phyloP scores from a whole-genome alignment of 257 asterid species.

The Lavandula angustifolia region DNA sequence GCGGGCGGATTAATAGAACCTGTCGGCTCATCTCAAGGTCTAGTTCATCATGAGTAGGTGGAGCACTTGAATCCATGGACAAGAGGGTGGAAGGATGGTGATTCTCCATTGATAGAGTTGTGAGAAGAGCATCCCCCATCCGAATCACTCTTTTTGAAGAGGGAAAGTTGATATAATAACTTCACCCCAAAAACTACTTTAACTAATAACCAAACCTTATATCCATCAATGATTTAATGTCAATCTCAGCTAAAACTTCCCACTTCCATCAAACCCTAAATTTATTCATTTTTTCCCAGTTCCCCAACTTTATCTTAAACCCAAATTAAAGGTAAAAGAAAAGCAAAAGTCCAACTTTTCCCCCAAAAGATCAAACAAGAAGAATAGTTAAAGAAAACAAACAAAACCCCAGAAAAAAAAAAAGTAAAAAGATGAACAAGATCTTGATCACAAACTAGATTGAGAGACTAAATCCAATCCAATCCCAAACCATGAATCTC shows the following conservation, averaged over 20 bases:
- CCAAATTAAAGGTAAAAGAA: constrained; percentile 18
- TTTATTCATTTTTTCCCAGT: constrained; percentile 28
- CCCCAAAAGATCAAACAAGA: constrained; percentile 21
- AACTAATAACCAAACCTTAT: constrained; percentile 33
- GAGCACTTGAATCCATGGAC: constrained; percentile 93
- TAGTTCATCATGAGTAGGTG: constrained; percentile 73
- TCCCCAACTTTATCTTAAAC: constrained; percentile 34
- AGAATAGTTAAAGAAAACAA: constrained; percentile 2
- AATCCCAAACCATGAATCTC: constrained; percentile 56
- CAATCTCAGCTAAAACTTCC: constrained; percentile 42
- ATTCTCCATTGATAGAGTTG: constrained; percentile 73
- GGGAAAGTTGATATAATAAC: constrained; percentile 25
- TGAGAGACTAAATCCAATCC: constrained; percentile 35
- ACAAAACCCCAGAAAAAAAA: constrained; percentile 7
- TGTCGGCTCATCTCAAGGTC: constrained; percentile 82
- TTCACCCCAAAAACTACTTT: constrained; percentile 41
- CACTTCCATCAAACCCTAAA: constrained; percentile 47
- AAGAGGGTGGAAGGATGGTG: constrained; percentile 90
- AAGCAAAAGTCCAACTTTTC: constrained; percentile 15
- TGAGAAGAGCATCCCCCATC: constrained; percentile 75
- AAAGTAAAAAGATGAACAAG: constrained; percentile 14
- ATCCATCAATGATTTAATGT: constrained; percentile 31
- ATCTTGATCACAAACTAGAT: constrained; percentile 32
- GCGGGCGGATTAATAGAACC: constrained; percentile 66
- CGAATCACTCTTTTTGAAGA: constrained; percentile 21